Conservation (phyloP, 2,329 filamentous ascomycete species). For the Ophiosphaerella herpotricha region DNA sequence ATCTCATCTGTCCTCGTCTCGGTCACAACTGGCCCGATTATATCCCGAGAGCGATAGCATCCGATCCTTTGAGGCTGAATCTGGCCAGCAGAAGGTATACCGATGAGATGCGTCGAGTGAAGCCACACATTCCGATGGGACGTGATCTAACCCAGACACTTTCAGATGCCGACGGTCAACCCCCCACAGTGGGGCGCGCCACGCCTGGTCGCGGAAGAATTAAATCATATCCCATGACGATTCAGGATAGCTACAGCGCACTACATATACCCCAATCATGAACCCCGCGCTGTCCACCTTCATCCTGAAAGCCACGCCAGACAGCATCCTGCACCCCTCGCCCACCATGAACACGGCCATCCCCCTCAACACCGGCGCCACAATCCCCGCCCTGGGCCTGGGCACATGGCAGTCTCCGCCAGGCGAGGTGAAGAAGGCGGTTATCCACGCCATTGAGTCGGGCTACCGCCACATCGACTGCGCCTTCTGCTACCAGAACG, state of each 20-base stretch:
- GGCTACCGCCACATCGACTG: slow-evolving; percentile 66
- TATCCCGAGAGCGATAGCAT: slow-evolving; percentile 10
- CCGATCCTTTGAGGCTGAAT: slow-evolving; percentile 1
- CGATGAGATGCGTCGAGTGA: no score
- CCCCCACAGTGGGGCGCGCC: slow-evolving; percentile 8
- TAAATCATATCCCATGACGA: no score
- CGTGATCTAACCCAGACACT: no score
- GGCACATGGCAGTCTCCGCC: slow-evolving; percentile 49
- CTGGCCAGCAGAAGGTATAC: no score
- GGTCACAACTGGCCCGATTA: slow-evolving; percentile 24
- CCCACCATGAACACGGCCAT: slow-evolving; percentile 48
- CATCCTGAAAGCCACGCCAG: slow-evolving; percentile 45
- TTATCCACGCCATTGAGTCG: slow-evolving; percentile 53
- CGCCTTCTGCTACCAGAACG: slow-evolving; percentile 79
- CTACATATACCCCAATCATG: slow-evolving; percentile 42
- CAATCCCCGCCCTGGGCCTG: slow-evolving; percentile 45
- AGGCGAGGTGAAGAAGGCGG: slow-evolving; percentile 54
- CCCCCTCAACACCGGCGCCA: slow-evolving; percentile 47
- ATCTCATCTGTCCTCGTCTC: slow-evolving; percentile 22
- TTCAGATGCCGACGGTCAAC: no score
- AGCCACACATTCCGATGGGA: no score
- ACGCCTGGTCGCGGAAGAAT: no score
- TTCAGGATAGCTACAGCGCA: slow-evolving; percentile 8
- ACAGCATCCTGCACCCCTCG: slow-evolving; percentile 42
- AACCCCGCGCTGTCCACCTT: slow-evolving; percentile 48